Evolutionary conservation across 2,329 filamentous ascomycete species (phyloP), one percentile per base, ranked within the genome.

Genomic region (Lecanicillium sp.): DNA sequence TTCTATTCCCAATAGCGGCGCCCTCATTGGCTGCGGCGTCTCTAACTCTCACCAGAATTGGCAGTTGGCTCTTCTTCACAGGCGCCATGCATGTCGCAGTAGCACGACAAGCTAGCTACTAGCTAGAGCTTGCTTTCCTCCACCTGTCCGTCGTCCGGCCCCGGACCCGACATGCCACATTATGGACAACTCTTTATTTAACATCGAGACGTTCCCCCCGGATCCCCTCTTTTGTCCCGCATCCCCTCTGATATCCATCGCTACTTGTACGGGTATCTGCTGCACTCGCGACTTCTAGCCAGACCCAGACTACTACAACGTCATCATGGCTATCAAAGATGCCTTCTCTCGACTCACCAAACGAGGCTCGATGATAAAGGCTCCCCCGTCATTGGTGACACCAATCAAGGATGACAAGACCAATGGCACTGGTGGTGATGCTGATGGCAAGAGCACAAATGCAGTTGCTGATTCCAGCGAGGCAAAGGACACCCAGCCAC

Each of bases 321-420:
- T 33, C 33, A 40, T 9, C 15, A 54, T 54, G 52, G 34, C 48
- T 45, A 37, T 47, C 49, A 32, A 49, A 44, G 27, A 42, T 44
- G n/a, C 29, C 18, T 16, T 48, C 9, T 41, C 48, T 36, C 48
- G 49, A 15, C 37, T 47, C 20, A 41, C 48, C n/a, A 38, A 43
- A 29, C 16, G 37, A 13, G 37, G 45, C 16, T 43, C 41, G 16
- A 17, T 32, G n/a, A 30, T 31, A 7, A 37, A 41, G 22, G 13
- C 25, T 8, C 40, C 40, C 20, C 25, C 38, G 18, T 41, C 33
- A 1, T 29, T 33, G 9, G 33, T 28, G 14, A 35, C 38, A n/a
- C 38, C 38, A n/a, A 20, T 25, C 18, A 29, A 29, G 27, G 38
- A 20, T 20, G 33, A 14, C 3, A 31, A 33, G 18, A 25, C 31